phyloP scores from a whole-genome alignment of 768 basidiomycete species.

The Pisolithus sp. region DNA sequence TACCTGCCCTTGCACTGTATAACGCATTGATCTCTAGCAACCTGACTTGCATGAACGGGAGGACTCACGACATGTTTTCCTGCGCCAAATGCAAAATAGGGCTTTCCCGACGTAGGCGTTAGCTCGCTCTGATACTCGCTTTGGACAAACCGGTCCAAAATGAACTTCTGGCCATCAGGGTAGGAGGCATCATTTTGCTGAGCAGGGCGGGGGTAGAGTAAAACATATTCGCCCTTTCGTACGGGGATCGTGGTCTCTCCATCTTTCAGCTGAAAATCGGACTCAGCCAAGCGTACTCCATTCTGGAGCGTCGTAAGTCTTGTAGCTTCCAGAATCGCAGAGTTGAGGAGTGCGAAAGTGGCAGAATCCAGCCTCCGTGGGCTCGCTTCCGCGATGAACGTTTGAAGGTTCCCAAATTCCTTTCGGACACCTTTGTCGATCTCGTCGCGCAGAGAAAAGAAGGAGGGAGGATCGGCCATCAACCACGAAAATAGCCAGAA shows the following conservation, averaged over 20 bases:
- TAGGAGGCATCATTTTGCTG: constrained; percentile 13
- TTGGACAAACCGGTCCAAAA: constrained; percentile 17
- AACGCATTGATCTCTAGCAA: not conserved
- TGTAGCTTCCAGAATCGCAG: constrained; percentile 23
- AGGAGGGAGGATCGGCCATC: constrained; percentile 35
- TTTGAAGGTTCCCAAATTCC: constrained; percentile 7
- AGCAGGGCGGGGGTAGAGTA: constrained; percentile 12
- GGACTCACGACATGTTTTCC: constrained; percentile 15
- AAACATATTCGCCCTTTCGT: constrained; percentile 15
- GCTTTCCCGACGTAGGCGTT: constrained; percentile 10
- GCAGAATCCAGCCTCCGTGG: constrained; percentile 13
- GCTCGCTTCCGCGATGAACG: constrained; percentile 4
- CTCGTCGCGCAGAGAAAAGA: constrained; percentile 41
- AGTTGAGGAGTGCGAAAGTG: constrained; percentile 15
- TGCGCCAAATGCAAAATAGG: constrained; percentile 13
- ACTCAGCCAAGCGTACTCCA: constrained; percentile 9
- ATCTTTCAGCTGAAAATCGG: constrained; percentile 12
- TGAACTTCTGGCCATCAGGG: constrained; percentile 9
- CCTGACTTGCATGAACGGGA: no score
- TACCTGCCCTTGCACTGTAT: not conserved
- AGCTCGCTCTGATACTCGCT: constrained; percentile 6
- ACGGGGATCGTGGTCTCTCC: constrained; percentile 7
- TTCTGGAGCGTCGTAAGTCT: constrained; percentile 14
- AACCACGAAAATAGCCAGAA: constrained; percentile 24
- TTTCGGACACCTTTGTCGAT: constrained; percentile 29